Percentiles rank a stretch among this genome's conserved stretches.
Evolutionary conservation across 371 early-diverging fungal species (phyloP).

Genomic region (Mortierella sp.): DNA sequence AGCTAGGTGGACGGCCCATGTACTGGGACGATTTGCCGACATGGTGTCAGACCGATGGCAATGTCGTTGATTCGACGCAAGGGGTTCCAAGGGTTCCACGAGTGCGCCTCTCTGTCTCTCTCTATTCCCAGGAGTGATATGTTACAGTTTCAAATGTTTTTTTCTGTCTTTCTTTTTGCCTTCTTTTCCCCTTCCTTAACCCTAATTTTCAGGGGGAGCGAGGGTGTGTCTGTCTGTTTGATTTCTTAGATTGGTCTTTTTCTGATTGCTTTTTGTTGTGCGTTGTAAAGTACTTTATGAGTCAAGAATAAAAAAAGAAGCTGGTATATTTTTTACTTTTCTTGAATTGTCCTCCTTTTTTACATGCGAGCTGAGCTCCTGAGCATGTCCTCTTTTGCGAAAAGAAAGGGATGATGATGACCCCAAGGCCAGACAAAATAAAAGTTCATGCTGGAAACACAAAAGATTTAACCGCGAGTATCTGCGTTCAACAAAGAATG

Average conservation of each 20-base stretch:
- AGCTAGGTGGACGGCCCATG: not conserved
- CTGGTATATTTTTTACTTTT: too few species aligned
- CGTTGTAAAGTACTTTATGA: too few species aligned
- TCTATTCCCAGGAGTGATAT: not conserved
- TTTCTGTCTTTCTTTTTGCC: not conserved
- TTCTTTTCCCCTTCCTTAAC: not conserved
- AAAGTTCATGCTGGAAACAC: too few species aligned
- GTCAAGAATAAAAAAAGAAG: too few species aligned
- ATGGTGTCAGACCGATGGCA: not conserved
- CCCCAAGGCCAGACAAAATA: too few species aligned
- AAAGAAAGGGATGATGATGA: too few species aligned
- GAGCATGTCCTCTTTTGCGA: too few species aligned
- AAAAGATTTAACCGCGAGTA: too few species aligned
- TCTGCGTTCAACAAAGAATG: too few species aligned
- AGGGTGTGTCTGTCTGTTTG: not conserved
- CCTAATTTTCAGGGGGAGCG: not conserved
- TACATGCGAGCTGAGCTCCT: too few species aligned
- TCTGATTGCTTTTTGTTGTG: not conserved
- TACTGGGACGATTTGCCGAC: constrained; percentile 3
- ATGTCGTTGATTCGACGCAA: not conserved
- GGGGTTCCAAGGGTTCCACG: not conserved
- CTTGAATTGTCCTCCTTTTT: too few species aligned
- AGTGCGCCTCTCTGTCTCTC: not conserved
- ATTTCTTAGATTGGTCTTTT: not conserved
- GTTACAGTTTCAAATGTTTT: not conserved